Base-by-base conservation (phyloP, 345 rosid genomes). In the Lenwebbia sp. region DNA sequence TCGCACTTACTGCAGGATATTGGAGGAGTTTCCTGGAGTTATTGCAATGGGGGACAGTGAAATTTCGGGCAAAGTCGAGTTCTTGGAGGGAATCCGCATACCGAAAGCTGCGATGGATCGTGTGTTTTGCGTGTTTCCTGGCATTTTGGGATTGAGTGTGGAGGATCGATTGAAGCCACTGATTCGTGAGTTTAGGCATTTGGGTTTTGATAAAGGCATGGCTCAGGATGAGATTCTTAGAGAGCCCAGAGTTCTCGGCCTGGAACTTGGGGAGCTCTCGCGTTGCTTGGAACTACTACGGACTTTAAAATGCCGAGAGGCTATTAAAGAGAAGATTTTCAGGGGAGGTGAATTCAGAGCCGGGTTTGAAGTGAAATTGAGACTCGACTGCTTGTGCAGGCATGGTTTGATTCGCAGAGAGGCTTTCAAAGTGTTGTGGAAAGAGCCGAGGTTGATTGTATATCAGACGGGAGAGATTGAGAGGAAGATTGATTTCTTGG, bases 191-290 rank as follows among this genome's bases (percentile, higher is more conserved):
- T 93, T 95, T 85, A 62, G 50, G 86, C 86, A 88, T 83, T 89
- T 94, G 87, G 97, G 98, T 28, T 94, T 95, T 89, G 88, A 88
- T 60, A 89, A 87, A 15, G 88, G 88, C 5, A 83, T 91, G 86
- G 82, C 94, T 9, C 89, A 85, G 87, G 89, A 91, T 85, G 99
- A 94, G 94, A 92, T 95, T 53, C 84, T 56, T 54, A 90, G 90
- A 70, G 95, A 95, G 70, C 98, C 98, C 3, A 91, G 90, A 58
- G 87, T 94, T 84, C 89, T 96, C 1, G 86, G 95, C 26, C 90
- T 96, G 92, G 99, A 95, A 92, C 85, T 92, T 44, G 99, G 99
- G 17, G 98, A 96, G 86, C 91, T 94, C 60, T 88, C 96, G 0
- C 90, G 94, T 83, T 95, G 96, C 89, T 83, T 95, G 91, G 92